Conservation (phyloP, 495 filamentous ascomycete species). For the Penicillium herquei region DNA sequence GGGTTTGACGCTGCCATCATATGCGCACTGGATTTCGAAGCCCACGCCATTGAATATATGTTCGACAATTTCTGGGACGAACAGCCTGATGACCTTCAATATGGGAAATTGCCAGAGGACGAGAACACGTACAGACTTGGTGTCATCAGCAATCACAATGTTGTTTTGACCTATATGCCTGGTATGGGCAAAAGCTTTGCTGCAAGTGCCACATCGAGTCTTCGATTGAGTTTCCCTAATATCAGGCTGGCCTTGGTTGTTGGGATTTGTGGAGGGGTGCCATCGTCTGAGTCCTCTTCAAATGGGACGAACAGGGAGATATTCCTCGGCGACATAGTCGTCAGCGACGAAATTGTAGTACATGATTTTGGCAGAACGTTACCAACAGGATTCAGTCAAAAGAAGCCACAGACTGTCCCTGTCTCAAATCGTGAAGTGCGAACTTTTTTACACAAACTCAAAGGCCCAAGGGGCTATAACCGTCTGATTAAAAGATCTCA, state of each 20-base stretch:
- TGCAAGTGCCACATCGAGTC: constrained; percentile 13
- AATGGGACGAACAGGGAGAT: constrained; percentile 15
- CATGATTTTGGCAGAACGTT: constrained; percentile 31
- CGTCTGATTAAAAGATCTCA: background rate
- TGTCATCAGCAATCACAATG: constrained; percentile 25
- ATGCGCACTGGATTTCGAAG: too few relatives aligned
- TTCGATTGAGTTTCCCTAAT: constrained; percentile 11
- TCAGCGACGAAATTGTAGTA: constrained; percentile 34
- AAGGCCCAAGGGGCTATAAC: background rate
- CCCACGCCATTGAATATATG: too few relatives aligned
- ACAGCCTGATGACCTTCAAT: too few relatives aligned
- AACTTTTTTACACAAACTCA: background rate
- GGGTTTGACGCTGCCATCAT: too few relatives aligned
- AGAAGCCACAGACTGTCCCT: background rate
- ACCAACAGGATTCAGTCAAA: constrained; percentile 1
- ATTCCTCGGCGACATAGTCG: constrained; percentile 43
- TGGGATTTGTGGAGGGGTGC: constrained; percentile 29
- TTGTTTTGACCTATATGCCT: constrained; percentile 33
- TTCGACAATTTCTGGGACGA: too few relatives aligned
- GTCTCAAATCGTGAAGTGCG: background rate
- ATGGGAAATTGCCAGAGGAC: too few relatives aligned
- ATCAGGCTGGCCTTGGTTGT: constrained; percentile 18
- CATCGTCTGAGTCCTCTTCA: too few relatives aligned
- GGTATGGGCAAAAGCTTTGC: constrained; percentile 31
- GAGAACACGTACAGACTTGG: background rate